Percentiles rank a stretch among this genome's conserved stretches.
These are phyloP conservation scores for Gracilaria gracilis DNA, from an alignment of 23 red algal species.

Conservation along the genomic window DNA sequence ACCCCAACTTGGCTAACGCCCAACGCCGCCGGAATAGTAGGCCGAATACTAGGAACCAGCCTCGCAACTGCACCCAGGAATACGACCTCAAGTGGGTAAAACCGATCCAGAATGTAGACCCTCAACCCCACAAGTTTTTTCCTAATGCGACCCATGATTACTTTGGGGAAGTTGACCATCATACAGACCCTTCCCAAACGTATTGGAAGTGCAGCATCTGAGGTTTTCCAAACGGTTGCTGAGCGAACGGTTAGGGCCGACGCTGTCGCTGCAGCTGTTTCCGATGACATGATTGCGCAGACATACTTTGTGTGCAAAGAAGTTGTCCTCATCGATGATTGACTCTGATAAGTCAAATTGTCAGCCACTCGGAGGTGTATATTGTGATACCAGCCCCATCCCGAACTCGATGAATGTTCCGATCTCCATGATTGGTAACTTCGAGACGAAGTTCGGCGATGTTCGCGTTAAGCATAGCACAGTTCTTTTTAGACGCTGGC, in stretches of 20 bases:
- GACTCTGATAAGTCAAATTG: slow-evolving; percentile 4
- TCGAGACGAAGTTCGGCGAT: background rate
- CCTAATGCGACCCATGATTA: background rate
- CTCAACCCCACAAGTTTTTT: background rate
- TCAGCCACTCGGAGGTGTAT: slow-evolving; percentile 3
- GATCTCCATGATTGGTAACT: slow-evolving; percentile 9
- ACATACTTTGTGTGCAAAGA: background rate
- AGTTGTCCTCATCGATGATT: background rate
- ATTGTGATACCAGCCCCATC: background rate
- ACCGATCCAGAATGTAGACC: slow-evolving; percentile 9
- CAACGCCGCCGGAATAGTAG: slow-evolving; percentile 15
- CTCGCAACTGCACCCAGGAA: background rate
- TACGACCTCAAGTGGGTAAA: slow-evolving; percentile 9
- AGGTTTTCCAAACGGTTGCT: background rate
- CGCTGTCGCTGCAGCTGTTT: background rate
- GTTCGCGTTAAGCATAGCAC: background rate
- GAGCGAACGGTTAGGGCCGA: background rate
- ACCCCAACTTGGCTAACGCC: background rate
- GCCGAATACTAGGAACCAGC: background rate
- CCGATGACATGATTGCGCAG: background rate
- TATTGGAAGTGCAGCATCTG: background rate
- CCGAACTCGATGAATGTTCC: background rate
- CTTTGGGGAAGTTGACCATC: background rate
- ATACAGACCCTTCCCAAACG: background rate
- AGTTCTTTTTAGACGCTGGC: background rate